Evolutionary conservation across 1,139 yeast genomes (phyloP).

Genomic region (Debaryomyces sp.): DNA sequence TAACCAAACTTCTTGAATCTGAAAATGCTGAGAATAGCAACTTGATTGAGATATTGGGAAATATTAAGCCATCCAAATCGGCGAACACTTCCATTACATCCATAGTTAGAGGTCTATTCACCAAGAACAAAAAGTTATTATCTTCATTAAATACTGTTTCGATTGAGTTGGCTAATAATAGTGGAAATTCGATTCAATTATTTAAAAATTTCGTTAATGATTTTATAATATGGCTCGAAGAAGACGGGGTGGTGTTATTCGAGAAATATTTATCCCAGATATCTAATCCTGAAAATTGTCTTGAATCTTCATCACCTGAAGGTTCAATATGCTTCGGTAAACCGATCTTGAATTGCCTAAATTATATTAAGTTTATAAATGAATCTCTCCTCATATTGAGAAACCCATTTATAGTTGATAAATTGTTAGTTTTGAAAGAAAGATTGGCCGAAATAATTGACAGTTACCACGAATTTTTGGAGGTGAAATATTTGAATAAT

Average conservation of each 20-base stretch:
- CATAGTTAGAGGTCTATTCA: conserved; percentile 43
- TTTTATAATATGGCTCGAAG: conserved; percentile 43
- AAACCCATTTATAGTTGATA: conserved; percentile 46
- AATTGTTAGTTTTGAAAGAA: conserved; percentile 22
- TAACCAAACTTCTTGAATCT: conserved; percentile 17
- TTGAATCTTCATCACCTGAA: conserved; percentile 16
- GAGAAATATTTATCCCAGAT: conserved; percentile 27
- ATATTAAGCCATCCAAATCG: conserved; percentile 34
- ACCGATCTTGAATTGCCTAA: conserved; percentile 36
- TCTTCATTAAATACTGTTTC: conserved; percentile 22
- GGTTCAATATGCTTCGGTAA: conserved; percentile 24
- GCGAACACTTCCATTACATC: conserved; percentile 33
- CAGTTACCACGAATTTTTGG: conserved; percentile 19
- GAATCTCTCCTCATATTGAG: conserved; percentile 26
- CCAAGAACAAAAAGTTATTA: conserved; percentile 39
- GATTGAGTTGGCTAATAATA: conserved; percentile 17
- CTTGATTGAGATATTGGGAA: conserved; percentile 40
- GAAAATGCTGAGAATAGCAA: conserved; percentile 34
- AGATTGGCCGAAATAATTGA: conserved; percentile 24
- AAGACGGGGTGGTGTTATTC: conserved; percentile 34
- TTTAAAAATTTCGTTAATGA: conserved; percentile 44
- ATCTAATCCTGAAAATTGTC: not conserved
- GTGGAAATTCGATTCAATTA: conserved; percentile 25
- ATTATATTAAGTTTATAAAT: conserved; percentile 35
- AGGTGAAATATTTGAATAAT: conserved; percentile 28